phyloP scores from a whole-genome alignment of 768 basidiomycete genomes.

The Mycena chlorophos region DNA sequence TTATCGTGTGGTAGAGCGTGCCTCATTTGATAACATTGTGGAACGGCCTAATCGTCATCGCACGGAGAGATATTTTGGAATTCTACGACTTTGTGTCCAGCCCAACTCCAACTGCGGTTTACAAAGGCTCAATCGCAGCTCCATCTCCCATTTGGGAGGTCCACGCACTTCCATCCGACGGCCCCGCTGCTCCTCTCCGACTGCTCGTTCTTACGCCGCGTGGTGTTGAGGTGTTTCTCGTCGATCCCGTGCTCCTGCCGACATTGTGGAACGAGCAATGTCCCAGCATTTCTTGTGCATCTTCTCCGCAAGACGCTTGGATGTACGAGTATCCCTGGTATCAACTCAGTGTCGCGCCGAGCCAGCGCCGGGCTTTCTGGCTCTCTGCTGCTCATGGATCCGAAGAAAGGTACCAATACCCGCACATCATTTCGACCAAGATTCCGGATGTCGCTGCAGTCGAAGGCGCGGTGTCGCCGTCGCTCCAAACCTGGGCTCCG shows the following conservation, averaged over 20 bases:
- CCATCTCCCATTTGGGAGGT: constrained; percentile 8
- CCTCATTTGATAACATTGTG: constrained; percentile 7
- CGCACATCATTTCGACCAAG: not conserved
- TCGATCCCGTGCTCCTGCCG: not conserved
- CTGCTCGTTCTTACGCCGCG: not conserved
- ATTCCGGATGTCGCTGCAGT: not conserved
- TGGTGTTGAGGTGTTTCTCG: constrained; percentile 2
- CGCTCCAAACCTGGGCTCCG: not conserved
- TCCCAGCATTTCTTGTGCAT: not conserved
- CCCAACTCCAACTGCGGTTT: not conserved
- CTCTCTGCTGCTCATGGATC: not conserved
- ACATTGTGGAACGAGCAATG: not conserved
- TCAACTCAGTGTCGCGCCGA: not conserved
- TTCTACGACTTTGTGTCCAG: not conserved
- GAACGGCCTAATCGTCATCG: not conserved
- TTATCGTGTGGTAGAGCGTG: constrained; percentile 3
- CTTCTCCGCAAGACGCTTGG: not conserved
- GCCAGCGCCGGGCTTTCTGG: constrained; percentile 1
- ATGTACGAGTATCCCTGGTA: constrained; percentile 4
- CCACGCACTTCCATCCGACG: not conserved
- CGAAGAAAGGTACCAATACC: not conserved
- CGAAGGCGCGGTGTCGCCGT: not conserved
- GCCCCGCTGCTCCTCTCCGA: not conserved
- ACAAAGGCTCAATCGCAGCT: not conserved
- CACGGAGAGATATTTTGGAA: not conserved